These are phyloP conservation scores for Cytospora piceicola DNA, from an alignment of 2,329 filamentous ascomycete species.

Conservation along the genomic window DNA sequence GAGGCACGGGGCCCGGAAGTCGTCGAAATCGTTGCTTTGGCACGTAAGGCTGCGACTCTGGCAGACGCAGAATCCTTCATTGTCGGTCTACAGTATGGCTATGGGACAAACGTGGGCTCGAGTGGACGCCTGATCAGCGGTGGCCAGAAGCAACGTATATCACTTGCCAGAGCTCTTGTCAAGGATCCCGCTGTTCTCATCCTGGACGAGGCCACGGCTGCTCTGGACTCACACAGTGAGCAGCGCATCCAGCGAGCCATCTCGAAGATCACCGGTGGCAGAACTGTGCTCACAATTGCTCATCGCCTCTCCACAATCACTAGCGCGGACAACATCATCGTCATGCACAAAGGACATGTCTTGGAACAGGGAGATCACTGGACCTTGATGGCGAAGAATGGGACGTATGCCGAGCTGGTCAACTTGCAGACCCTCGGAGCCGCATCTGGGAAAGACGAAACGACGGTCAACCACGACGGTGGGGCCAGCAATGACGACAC, in stretches of 20 bases:
- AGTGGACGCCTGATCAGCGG: constrained; percentile 60
- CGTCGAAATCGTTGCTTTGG: constrained; percentile 50
- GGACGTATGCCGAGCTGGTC: constrained; percentile 59
- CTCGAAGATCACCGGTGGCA: constrained; percentile 46
- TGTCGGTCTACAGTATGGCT: constrained; percentile 55
- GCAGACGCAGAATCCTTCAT: constrained; percentile 64
- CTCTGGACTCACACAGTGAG: constrained; percentile 63
- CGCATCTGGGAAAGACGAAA: background rate
- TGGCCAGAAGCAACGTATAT: constrained; percentile 64
- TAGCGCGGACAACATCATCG: constrained; percentile 61
- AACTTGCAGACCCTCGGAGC: constrained; percentile 19
- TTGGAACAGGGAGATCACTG: constrained; percentile 44
- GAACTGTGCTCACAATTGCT: constrained; percentile 63
- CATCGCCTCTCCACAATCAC: constrained; percentile 50
- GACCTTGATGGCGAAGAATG: constrained; percentile 58
- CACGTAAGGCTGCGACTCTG: constrained; percentile 52
- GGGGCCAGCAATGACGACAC: background rate
- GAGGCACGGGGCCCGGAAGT: constrained; percentile 32
- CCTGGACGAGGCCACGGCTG: constrained; percentile 65
- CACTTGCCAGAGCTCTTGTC: constrained; percentile 61
- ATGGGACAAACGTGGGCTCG: constrained; percentile 56
- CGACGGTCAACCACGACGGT: background rate
- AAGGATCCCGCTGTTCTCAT: constrained; percentile 61
- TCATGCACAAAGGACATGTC: constrained; percentile 38
- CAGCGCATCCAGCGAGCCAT: constrained; percentile 56